These are phyloP conservation scores for Tetrapisispora fleetii DNA, from an alignment of 805 yeast species.

Conservation along the genomic window DNA sequence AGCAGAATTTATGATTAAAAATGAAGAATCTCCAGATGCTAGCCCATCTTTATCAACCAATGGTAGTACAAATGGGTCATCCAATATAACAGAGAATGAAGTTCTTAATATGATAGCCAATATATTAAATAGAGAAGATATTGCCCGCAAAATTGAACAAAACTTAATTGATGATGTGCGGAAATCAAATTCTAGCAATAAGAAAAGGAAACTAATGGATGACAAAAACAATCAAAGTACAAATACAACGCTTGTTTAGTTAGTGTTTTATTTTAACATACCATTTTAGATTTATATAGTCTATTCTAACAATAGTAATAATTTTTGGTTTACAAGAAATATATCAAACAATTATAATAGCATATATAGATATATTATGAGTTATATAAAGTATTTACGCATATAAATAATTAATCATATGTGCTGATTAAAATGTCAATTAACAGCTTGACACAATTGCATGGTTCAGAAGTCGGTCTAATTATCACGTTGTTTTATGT, in stretches of 20 bases:
- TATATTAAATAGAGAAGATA: slow-evolving; percentile 19
- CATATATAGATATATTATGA: no score
- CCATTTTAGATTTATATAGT: no score
- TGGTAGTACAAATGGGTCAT: slow-evolving; percentile 6
- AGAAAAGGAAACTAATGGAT: slow-evolving; percentile 42
- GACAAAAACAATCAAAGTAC: not conserved
- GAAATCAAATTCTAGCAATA: slow-evolving; percentile 36
- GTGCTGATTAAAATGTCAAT: no score
- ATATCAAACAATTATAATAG: not conserved
- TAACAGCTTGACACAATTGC: slow-evolving; percentile 27
- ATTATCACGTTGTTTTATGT: slow-evolving; percentile 40
- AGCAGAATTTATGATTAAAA: slow-evolving; percentile 5
- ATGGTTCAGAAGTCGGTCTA: slow-evolving; percentile 90
- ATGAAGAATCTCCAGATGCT: slow-evolving; percentile 4
- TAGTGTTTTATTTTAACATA: no score
- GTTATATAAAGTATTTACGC: not conserved
- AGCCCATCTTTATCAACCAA: slow-evolving; percentile 5
- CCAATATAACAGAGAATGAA: slow-evolving; percentile 22
- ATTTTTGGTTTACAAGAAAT: no score
- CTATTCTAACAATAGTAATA: no score
- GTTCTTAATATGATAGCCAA: slow-evolving; percentile 23
- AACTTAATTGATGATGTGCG: slow-evolving; percentile 17
- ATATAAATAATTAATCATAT: slow-evolving; percentile 67
- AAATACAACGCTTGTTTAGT: not conserved
- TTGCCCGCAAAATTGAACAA: slow-evolving; percentile 21